phyloP scores from a whole-genome alignment of 2,329 filamentous ascomycete species.

The Phaeosphaeriaceae sp. region DNA sequence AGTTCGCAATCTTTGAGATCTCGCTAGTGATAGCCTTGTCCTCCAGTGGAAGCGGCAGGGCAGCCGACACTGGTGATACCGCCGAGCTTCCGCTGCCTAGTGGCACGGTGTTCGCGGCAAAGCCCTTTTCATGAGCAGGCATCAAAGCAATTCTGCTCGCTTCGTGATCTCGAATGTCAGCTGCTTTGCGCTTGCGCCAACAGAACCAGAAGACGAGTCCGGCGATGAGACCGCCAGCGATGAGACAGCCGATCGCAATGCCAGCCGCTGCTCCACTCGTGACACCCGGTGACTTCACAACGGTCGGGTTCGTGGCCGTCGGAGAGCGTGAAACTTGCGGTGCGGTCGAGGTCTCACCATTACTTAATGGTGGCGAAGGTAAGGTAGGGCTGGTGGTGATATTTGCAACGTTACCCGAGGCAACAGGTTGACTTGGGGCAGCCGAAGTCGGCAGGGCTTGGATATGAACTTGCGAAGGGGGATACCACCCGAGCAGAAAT shows the following conservation, averaged over 20 bases:
- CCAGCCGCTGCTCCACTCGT: constrained; percentile 38
- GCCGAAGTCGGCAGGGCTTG: too few relatives aligned
- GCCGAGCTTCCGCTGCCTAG: constrained; percentile 16
- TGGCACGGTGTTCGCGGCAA: constrained; percentile 12
- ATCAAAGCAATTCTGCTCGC: constrained; percentile 18
- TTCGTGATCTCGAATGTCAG: constrained; percentile 16
- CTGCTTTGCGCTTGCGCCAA: constrained; percentile 19
- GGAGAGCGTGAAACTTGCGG: background rate
- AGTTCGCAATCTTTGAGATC: constrained; percentile 40
- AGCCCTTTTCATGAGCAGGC: constrained; percentile 25
- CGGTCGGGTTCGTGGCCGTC: background rate
- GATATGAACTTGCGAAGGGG: too few relatives aligned
- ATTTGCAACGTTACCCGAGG: too few relatives aligned
- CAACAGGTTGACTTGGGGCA: too few relatives aligned
- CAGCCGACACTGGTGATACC: constrained; percentile 13
- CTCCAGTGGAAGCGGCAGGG: constrained; percentile 41
- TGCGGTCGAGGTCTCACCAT: too few relatives aligned
- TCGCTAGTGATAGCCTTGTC: constrained; percentile 41
- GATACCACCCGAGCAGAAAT: too few relatives aligned
- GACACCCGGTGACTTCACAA: constrained; percentile 8
- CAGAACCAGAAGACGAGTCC: constrained; percentile 29
- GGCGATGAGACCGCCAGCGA: constrained; percentile 37
- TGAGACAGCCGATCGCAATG: constrained; percentile 46
- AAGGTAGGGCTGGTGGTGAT: too few relatives aligned
- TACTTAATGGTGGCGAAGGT: too few relatives aligned